Conservation (phyloP, 2,329 filamentous ascomycete genomes). For the Ophiostoma sp. region DNA sequence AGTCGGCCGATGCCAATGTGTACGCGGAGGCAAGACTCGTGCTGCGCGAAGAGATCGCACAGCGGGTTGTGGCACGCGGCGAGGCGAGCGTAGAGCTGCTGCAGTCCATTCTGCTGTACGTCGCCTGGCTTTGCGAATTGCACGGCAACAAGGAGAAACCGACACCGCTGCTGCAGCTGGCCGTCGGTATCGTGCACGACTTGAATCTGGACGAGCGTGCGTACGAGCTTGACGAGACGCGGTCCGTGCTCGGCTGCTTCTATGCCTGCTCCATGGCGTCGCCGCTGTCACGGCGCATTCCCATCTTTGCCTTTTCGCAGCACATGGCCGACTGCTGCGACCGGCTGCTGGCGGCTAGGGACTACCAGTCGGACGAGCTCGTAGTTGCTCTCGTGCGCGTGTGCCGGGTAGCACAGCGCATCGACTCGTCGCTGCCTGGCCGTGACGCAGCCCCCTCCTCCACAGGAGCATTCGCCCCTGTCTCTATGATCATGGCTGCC, state of each 20-base stretch:
- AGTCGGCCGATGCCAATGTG: slow-evolving; percentile 27
- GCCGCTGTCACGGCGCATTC: slow-evolving; percentile 30
- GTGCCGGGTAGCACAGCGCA: slow-evolving; percentile 31
- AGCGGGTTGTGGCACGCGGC: slow-evolving; percentile 36
- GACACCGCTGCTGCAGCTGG: slow-evolving; percentile 38
- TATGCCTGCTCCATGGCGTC: slow-evolving; percentile 37
- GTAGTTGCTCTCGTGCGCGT: slow-evolving; percentile 35
- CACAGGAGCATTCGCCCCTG: slow-evolving; percentile 28
- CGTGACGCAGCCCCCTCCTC: slow-evolving; percentile 31
- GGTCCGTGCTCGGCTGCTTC: slow-evolving; percentile 39
- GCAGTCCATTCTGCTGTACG: slow-evolving; percentile 37
- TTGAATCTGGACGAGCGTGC: slow-evolving; percentile 32
- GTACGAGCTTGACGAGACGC: slow-evolving; percentile 33
- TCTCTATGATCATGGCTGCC: slow-evolving; percentile 34
- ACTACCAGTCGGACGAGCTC: slow-evolving; percentile 33
- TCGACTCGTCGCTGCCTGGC: slow-evolving; percentile 32
- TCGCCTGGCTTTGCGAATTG: slow-evolving; percentile 37
- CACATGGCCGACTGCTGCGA: slow-evolving; percentile 36
- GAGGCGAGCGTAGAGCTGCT: slow-evolving; percentile 36
- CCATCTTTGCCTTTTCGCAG: slow-evolving; percentile 32
- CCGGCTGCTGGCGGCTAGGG: slow-evolving; percentile 28
- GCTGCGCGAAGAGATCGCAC: slow-evolving; percentile 37
- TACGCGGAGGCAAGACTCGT: slow-evolving; percentile 35
- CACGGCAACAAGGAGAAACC: slow-evolving; percentile 32
- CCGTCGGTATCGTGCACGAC: slow-evolving; percentile 37